Evolutionary conservation across 345 rosid genomes (phyloP).

Genomic region (Salix viminalis): DNA sequence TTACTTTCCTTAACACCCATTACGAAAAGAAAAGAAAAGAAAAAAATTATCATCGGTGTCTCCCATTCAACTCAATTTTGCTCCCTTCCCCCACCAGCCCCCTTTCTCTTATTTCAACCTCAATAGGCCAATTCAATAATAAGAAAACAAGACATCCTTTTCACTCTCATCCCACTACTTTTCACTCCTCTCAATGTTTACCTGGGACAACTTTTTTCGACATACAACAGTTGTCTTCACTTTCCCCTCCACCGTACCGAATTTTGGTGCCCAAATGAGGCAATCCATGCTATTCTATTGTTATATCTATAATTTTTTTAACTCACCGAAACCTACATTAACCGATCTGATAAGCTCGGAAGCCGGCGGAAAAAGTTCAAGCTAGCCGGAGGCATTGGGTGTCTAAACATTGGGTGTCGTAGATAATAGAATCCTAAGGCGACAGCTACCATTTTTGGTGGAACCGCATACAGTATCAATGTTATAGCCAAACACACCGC

Average conservation of each 20-base stretch:
- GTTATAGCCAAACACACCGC: conserved; percentile 75
- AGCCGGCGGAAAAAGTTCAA: conserved; percentile 89
- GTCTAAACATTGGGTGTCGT: conserved; percentile 93
- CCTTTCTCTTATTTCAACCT: conserved; percentile 35
- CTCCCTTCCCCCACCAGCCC: not conserved
- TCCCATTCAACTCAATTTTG: not conserved
- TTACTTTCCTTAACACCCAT: conserved; percentile 10
- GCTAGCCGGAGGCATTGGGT: conserved; percentile 86
- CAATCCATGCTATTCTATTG: not conserved
- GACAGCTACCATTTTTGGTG: conserved; percentile 95
- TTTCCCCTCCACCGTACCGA: not conserved
- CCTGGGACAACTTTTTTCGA: conserved; percentile 1
- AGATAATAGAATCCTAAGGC: conserved; percentile 90
- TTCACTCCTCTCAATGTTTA: conserved; percentile 12
- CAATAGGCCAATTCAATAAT: conserved; percentile 15
- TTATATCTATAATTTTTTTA: not conserved
- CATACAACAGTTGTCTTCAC: conserved; percentile 12
- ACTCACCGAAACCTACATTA: conserved; percentile 48
- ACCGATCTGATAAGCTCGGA: conserved; percentile 83
- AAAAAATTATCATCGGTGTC: not conserved
- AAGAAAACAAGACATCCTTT: not conserved
- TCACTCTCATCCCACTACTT: conserved; percentile 13
- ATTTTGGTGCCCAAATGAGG: conserved; percentile 15
- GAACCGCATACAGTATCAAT: conserved; percentile 59
- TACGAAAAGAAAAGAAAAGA: not conserved